Evolutionary conservation across 2,329 filamentous ascomycete species (phyloP), one percentile per base, ranked within the genome.

Genomic region (Epichloe sibirici): DNA sequence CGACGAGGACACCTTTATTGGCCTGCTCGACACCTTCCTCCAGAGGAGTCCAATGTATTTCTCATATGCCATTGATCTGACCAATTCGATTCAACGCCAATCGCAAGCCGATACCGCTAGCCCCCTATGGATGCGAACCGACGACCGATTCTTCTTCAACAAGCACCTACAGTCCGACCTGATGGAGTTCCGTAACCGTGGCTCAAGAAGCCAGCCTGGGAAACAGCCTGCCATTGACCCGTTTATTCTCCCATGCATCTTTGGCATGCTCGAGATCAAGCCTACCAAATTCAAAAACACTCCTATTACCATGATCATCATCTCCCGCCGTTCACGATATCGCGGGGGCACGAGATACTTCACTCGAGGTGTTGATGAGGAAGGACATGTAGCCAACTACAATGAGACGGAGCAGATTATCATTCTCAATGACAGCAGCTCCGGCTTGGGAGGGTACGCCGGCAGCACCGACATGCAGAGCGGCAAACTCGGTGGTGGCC

Each of bases 81-180:
- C 93, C 61, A 98, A 95, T 74, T 90, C 82, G 66, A 95, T 97
- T 73, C 93, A 98, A 72, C 83, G 93, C 57, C 93, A 97, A 67
- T 83, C 90, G 3, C 82, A 90, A 59, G 75, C 82, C 58, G 82
- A 95, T 66, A 71, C 74, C 52, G 78, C 79, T 15, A 74, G 78
- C 52, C 90, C 93, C 12, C 71, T 97, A 53, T 98, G 93, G 93
- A 85, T 86, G 74, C 78, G 90, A 60, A 85, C 91, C 57, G 93
- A 98, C 68, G 90, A 97, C 66, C 88, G 93, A 58, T 98, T 98
- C 76, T 98, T 96, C 75, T 98, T 91, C 89, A 98, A 98, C 71
- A 85, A 85, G 57, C 94, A 95, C 68, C 79, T 97, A 48, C 88
- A 91, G 66, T 85, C 87, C 7, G 90, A 96, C 63, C 71, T 98